Evolutionary conservation across 1,139 yeast genomes (phyloP).

Genomic region (Kluyveromyces sp.): DNA sequence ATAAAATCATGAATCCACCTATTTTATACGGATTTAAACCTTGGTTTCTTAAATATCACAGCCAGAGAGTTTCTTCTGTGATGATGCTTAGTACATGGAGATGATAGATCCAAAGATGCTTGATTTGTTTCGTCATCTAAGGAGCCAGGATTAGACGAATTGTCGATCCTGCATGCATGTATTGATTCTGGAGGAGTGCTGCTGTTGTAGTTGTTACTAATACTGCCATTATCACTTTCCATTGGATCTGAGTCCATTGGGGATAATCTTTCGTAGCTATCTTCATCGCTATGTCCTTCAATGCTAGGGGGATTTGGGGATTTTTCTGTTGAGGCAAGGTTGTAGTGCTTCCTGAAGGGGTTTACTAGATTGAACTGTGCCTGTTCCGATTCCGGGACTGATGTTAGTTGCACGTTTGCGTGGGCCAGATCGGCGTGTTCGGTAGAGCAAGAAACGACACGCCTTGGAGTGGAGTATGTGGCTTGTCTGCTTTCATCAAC

Average conservation of each 20-base stretch:
- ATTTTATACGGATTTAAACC: constrained; percentile 8
- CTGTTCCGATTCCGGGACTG: not conserved
- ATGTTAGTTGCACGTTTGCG: too few species aligned
- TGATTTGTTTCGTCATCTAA: not conserved
- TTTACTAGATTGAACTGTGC: not conserved
- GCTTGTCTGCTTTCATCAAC: too few species aligned
- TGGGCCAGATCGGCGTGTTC: too few species aligned
- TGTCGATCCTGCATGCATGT: not conserved
- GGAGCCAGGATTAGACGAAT: not conserved
- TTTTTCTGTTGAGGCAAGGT: not conserved
- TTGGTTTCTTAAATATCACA: constrained; percentile 24
- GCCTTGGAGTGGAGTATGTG: too few species aligned
- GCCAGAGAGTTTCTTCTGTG: constrained; percentile 30
- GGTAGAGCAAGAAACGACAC: too few species aligned
- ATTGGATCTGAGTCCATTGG: not conserved
- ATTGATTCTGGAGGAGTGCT: not conserved
- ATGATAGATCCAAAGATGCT: constrained; percentile 6
- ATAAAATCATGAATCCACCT: not conserved
- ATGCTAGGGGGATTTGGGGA: too few species aligned
- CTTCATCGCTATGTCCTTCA: too few species aligned
- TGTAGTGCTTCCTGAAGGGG: constrained; percentile 1
- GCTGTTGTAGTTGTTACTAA: not conserved
- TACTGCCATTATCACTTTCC: not conserved
- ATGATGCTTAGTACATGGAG: constrained; percentile 26
- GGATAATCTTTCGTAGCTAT: too few species aligned